Evolutionary conservation across 257 asterid genomes (phyloP), one percentile per base, ranked within the genome.

Genomic region (Asclepias syriaca): DNA sequence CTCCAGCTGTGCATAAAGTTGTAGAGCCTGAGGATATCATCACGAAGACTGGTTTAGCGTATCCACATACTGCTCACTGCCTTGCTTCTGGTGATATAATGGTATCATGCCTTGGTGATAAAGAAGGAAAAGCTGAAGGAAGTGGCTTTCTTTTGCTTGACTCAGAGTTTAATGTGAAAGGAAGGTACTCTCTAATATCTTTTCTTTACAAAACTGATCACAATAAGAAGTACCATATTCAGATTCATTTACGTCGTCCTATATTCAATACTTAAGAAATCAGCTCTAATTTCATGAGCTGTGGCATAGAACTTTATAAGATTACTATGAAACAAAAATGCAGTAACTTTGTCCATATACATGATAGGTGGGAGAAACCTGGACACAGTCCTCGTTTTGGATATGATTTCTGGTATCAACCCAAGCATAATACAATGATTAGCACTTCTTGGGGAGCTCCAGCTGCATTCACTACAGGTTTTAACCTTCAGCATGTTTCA

Each of bases 371-470:
- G 99, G 99, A 95, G 76, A 95, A 92, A 73, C 98, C 98, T 49
- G 99, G 99, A 39, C 89, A 95, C 72, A 88, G 94, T 82, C 99
- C 99, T 2, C 83, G 81, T 48, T 95, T 66, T 15, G 99, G 99
- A 15, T 95, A 95, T 32, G 99, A 95, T 84, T 95, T 81, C 80
- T 95, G 99, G 99, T 95, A 95, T 83, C 99, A 95, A 80, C 99
- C 99, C 55, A 93, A 91, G 32, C 98, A 92, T 75, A 92, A 95
- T 78, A 95, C 96, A 58, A 95, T 95, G 99, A 95, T 95, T 77
- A 95, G 99, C 82, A 77, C 86, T 66, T 87, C 98, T 4, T 95
- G 98, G 99, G 99, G 99, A 60, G 97, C 97, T 46, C 99, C 99
- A 29, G 66, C 87, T 27, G 98, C 98, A 72, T 95, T 95, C 79